Conservation (phyloP, 345 rosid species). For the Brassica carinata region DNA sequence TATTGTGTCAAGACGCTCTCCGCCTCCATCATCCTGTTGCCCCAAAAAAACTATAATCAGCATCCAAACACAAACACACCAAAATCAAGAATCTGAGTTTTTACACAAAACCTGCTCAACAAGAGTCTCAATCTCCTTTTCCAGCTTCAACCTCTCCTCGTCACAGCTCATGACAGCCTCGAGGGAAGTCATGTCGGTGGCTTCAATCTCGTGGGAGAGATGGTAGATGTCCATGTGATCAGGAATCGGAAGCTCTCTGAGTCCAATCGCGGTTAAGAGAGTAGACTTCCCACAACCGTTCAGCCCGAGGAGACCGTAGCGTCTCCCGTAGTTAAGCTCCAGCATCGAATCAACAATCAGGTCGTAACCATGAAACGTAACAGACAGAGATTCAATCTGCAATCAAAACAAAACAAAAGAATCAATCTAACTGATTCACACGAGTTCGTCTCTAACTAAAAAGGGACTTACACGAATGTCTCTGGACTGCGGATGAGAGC, state of each 20-base stretch:
- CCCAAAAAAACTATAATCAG: neutral
- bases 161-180: conserved; percentile 91
- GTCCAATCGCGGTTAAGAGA: conserved; percentile 82
- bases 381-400: conserved; percentile 91
- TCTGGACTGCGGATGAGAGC: conserved; percentile 99
- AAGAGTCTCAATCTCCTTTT: conserved; percentile 87
- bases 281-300: conserved; percentile 99
- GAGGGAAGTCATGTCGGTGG: conserved; percentile 90
- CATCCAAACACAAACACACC: neutral
- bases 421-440: no score
- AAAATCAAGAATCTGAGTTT: neutral
- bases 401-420: neutral
- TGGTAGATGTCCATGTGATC: conserved; percentile 96
- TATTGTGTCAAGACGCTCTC: conserved; percentile 84
- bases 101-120: conserved; percentile 57
- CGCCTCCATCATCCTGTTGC: conserved; percentile 90
- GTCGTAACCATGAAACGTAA: conserved; percentile 98
- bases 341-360: conserved; percentile 88
- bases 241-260: conserved; percentile 89
- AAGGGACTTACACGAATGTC: conserved; percentile 77
- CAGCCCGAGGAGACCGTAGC: conserved; percentile 94
- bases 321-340: conserved; percentile 99
- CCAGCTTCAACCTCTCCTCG: conserved; percentile 85
- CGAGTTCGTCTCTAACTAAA: neutral
- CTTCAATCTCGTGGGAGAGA: conserved; percentile 86